Conservation (phyloP, 345 rosid species). For the Psidium friedrichsthalianum region DNA sequence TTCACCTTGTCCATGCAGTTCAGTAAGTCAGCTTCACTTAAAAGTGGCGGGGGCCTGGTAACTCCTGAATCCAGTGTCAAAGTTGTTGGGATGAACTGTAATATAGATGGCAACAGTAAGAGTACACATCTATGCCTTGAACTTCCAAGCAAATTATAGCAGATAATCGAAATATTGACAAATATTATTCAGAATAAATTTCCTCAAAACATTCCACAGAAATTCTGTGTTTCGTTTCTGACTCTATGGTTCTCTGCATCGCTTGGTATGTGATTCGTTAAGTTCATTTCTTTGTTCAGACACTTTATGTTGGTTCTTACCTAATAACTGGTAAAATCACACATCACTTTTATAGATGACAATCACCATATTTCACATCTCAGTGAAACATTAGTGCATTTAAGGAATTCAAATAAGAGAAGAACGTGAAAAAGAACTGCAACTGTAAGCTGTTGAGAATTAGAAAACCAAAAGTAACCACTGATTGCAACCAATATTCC, state of each 20-base stretch:
- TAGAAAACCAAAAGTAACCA: not conserved
- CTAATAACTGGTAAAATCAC: not conserved
- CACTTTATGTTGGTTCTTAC: not conserved
- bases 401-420: not conserved
- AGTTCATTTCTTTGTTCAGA: not conserved
- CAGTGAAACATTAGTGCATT: not conserved
- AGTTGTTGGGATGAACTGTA: slow-evolving; percentile 72
- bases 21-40: slow-evolving; percentile 91
- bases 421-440: not conserved
- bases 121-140: not conserved
- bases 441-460: not conserved
- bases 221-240: not conserved
- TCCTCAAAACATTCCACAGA: not conserved
- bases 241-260: not conserved
- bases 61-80: slow-evolving; percentile 89
- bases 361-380: not conserved
- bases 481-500: not conserved
- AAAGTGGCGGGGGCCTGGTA: slow-evolving; percentile 83
- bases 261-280: not conserved
- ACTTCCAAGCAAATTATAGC: not conserved
- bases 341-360: not conserved
- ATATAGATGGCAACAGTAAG: slow-evolving; percentile 13
- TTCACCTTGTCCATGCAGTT: slow-evolving; percentile 96
- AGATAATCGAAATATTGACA: not conserved
- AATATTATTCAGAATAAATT: not conserved